Conservation (phyloP, 1,139 yeast species). For the Scheffersomyces illinoinensis region DNA sequence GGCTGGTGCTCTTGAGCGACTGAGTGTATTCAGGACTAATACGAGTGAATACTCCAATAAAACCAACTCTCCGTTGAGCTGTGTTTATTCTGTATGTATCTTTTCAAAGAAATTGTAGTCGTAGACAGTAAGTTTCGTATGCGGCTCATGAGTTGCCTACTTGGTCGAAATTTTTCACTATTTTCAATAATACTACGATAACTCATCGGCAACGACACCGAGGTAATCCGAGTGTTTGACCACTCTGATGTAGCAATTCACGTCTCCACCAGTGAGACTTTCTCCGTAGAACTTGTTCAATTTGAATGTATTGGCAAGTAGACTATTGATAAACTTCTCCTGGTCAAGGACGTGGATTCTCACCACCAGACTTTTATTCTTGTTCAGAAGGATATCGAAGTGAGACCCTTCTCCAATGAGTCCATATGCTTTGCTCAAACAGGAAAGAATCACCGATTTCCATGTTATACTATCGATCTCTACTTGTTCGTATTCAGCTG, state of each 20-base stretch:
- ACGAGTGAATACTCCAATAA: constrained; percentile 1
- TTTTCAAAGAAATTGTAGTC: background rate
- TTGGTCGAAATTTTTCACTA: background rate
- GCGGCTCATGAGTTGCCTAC: background rate
- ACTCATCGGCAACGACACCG: constrained; percentile 14
- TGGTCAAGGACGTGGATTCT: constrained; percentile 29
- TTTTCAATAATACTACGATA: background rate
- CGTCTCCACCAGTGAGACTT: constrained; percentile 13
- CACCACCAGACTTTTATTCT: constrained; percentile 17
- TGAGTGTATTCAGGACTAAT: background rate
- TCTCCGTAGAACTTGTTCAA: constrained; percentile 25
- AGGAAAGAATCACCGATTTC: constrained; percentile 33
- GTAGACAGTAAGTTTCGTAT: background rate
- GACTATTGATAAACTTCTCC: constrained; percentile 28
- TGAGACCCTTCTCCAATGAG: constrained; percentile 41
- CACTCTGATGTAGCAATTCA: constrained; percentile 24
- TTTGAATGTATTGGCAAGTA: constrained; percentile 31
- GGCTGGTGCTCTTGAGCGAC: background rate
- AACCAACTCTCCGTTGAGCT: background rate
- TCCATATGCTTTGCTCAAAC: constrained; percentile 38
- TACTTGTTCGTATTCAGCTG: constrained; percentile 9
- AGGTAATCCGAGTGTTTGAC: constrained; percentile 15
- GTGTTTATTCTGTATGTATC: background rate
- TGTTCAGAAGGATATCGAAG: constrained; percentile 34
- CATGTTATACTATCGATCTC: constrained; percentile 40